Conservation (phyloP, 495 filamentous ascomycete species). For the Melanomma pulvis-pyrius region DNA sequence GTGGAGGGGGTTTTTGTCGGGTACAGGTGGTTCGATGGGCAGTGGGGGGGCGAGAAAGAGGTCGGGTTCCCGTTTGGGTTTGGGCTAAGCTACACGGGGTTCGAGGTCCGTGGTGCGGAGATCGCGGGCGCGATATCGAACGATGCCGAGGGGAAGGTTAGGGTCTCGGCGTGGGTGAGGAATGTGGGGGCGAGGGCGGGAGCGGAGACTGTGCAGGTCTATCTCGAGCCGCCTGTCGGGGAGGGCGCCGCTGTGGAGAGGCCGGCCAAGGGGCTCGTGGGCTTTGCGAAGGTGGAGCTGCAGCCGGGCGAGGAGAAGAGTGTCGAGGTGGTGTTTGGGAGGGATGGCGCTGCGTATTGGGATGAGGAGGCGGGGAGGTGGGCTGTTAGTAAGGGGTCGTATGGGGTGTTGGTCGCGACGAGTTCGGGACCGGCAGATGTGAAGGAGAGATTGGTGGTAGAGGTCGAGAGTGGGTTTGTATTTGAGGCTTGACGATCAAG, state of each 20-base stretch:
- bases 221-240: slow-evolving; percentile 61
- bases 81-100: slow-evolving; percentile 68
- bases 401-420: slow-evolving; percentile 61
- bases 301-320: slow-evolving; percentile 58
- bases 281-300: slow-evolving; percentile 65
- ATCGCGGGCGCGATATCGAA: slow-evolving; percentile 37
- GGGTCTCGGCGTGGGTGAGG: slow-evolving; percentile 52
- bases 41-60: slow-evolving; percentile 48
- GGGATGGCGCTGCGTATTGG: slow-evolving; percentile 76
- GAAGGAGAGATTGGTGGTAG: background rate
- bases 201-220: slow-evolving; percentile 69
- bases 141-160: background rate
- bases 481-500: background rate
- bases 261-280: slow-evolving; percentile 65
- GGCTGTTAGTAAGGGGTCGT: slow-evolving; percentile 77
- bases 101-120: slow-evolving; percentile 55
- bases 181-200: slow-evolving; percentile 58
- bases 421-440: slow-evolving; percentile 46
- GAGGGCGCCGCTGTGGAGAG: slow-evolving; percentile 44
- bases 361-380: slow-evolving; percentile 69
- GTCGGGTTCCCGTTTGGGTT: slow-evolving; percentile 79
- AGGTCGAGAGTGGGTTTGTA: background rate
- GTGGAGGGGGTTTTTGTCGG: slow-evolving; percentile 80
- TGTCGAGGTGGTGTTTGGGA: slow-evolving; percentile 55
- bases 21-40: slow-evolving; percentile 78